Evolutionary conservation across 1,284 basidiomycete species (phyloP), one percentile per base, ranked within the genome.

Genomic region (Trametes pubescens): DNA sequence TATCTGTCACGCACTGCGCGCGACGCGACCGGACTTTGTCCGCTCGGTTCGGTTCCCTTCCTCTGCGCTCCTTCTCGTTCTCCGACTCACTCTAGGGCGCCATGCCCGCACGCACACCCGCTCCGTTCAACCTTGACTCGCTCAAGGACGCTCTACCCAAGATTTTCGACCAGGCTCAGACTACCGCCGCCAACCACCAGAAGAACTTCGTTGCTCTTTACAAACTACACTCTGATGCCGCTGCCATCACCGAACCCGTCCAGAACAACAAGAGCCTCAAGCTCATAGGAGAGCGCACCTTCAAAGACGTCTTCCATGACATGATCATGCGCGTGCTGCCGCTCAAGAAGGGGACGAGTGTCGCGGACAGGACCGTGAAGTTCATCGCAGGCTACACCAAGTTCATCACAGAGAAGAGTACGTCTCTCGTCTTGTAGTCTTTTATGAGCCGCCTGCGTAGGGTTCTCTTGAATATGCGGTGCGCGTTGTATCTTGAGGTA

Each of bases 171-270:
- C 93, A 98, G 76, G 91, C 88, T 0, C 97, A 99, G 76, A 79
- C 81, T 46, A 90, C 94, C 0, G 77, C 90, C 11, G 93, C 96
- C 8, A 96, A 94, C 75, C 96, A 94, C 76, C 86, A 92, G 66
- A 99, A 99, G 84, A 98, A 98, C 78, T 86, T 90, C 64, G 92
- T 96, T 55, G 88, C 91, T 0, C 85, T 99, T 2, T 86, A 92
- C 80, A 95, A 96, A 75, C 78, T 96, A 46, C 95, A 98, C 69
- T 72, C 81, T 21, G 86, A 90, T 68, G 89, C 90, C 32, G 82
- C 87, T 0, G 72, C 78, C 2, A 76, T 91, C 68, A 89, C 83
- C 3, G 84, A 91, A 64, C 61, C 81, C 9, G 75, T 84, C 22
- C 81, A 82, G 26, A 80, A 83, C 65, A 84, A 85, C 6, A 80